Evolutionary conservation across 1,284 basidiomycete species (phyloP), one percentile per base, ranked within the genome.

Genomic region (Laetiporus sulphureus): DNA sequence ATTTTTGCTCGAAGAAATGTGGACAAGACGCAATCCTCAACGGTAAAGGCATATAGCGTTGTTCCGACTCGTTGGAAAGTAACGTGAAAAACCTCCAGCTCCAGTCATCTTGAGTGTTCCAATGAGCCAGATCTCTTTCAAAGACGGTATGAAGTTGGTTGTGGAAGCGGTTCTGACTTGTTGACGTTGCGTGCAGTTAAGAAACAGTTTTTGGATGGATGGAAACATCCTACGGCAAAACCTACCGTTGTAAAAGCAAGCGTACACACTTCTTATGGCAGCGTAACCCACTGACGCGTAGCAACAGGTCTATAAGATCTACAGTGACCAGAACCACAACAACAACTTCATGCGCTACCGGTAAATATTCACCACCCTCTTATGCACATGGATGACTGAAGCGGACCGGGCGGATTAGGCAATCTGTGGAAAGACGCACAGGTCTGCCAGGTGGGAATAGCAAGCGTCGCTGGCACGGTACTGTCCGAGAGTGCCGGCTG

Each of bases 251-350:
- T 27, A 7, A 27, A 27, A 27, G 25, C 13, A 13, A 27, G 8
- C 13, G 25, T 13, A 4, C 11, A 5, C n/a, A n/a, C n/a, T n/a
- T n/a, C n/a, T n/a, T n/a, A n/a, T n/a, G n/a, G n/a, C n/a, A n/a
- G n/a, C n/a, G n/a, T n/a, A n/a, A n/a, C n/a, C n/a, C n/a, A n/a
- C n/a, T n/a, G n/a, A n/a, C n/a, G n/a, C n/a, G 8, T 27, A 8
- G 25, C 7, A 8, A 8, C 13, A 58, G 56, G 27, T 57, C 24
- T 58, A 52, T 53, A 56, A 48, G 38, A 50, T 57, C 8, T 53
- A 36, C 20, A 38, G 44, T 4, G 20, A 32, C 7, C 47, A 45
- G 32, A 15, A 39, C n/a, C 44, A 47, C 16, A 37, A 30, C 15
- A 49, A 53, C 24, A 30, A 32, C n/a, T 56, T 57, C 33, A 41